Conservation (phyloP, 441 rosid species). For the Populus hybrid region DNA sequence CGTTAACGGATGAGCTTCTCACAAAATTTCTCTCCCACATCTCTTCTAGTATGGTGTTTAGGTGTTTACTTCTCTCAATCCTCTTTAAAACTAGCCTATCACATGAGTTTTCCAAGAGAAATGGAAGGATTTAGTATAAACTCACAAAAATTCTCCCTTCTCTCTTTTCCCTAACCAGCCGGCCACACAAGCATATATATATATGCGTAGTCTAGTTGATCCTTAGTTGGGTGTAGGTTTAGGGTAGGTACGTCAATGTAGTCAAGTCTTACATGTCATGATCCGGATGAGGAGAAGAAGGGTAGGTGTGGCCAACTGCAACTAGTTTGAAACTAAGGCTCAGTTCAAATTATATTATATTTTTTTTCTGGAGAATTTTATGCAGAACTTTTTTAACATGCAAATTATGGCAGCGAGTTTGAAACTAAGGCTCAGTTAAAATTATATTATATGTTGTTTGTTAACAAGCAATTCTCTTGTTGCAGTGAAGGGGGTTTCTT, state of each 20-base stretch:
- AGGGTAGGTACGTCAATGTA: too few species aligned
- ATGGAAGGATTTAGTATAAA: too few species aligned
- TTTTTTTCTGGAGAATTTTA: background rate
- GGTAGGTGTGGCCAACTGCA: too few species aligned
- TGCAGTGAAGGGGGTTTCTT: conserved; percentile 90
- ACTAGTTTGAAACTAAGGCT: too few species aligned
- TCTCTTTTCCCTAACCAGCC: too few species aligned
- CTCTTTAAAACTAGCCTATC: background rate
- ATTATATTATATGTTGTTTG: background rate
- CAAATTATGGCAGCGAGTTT: background rate
- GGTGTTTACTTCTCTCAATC: background rate
- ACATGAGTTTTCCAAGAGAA: background rate
- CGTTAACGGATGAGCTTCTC: background rate
- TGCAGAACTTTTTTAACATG: background rate
- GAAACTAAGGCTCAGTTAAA: background rate
- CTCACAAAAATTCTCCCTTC: too few species aligned
- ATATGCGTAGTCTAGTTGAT: too few species aligned
- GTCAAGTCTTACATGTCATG: too few species aligned
- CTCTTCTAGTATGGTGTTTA: background rate
- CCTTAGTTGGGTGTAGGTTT: too few species aligned
- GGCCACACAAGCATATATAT: too few species aligned
- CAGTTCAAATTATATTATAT: too few species aligned
- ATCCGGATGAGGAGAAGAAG: too few species aligned
- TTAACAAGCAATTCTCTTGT: conserved; percentile 4
- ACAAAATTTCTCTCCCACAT: background rate